Conservation (phyloP, 345 rosid genomes). For the Ceriops zippeliana region DNA sequence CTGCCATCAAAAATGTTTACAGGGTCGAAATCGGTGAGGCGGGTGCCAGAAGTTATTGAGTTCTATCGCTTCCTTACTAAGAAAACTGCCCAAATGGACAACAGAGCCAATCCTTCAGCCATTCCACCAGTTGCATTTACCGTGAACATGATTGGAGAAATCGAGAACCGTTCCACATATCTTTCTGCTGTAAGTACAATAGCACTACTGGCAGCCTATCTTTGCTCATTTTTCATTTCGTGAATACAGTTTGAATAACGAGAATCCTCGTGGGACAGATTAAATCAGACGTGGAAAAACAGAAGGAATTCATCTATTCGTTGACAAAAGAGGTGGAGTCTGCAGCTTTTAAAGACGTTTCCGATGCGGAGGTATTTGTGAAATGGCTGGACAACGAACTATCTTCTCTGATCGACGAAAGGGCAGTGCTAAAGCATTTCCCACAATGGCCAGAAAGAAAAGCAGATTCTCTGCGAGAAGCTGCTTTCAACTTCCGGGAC, state of each 20-base stretch:
- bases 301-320: slow-evolving; percentile 59
- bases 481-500: slow-evolving; percentile 68
- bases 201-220: not conserved
- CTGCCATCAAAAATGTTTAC: slow-evolving; percentile 48
- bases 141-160: slow-evolving; percentile 89
- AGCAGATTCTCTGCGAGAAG: slow-evolving; percentile 85
- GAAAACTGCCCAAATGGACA: slow-evolving; percentile 53
- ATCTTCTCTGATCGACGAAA: slow-evolving; percentile 80
- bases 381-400: slow-evolving; percentile 82
- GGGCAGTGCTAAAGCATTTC: slow-evolving; percentile 95
- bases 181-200: slow-evolving; percentile 74
- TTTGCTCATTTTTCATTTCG: not conserved
- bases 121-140: slow-evolving; percentile 39
- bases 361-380: slow-evolving; percentile 70
- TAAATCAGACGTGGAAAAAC: slow-evolving; percentile 75
- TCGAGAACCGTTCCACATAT: slow-evolving; percentile 86
- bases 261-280: slow-evolving; percentile 41
- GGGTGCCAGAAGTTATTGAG: slow-evolving; percentile 80
- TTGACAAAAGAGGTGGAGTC: slow-evolving; percentile 72
- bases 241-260: not conserved
- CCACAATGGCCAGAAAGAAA: slow-evolving; percentile 89
- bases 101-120: slow-evolving; percentile 38
- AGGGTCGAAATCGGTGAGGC: slow-evolving; percentile 57
- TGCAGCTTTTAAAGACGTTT: slow-evolving; percentile 52
- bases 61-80: slow-evolving; percentile 74